Percentiles rank a stretch among this genome's conserved stretches.
Conservation (phyloP, 306 rosid species). For the Lathyrus aphaca region DNA sequence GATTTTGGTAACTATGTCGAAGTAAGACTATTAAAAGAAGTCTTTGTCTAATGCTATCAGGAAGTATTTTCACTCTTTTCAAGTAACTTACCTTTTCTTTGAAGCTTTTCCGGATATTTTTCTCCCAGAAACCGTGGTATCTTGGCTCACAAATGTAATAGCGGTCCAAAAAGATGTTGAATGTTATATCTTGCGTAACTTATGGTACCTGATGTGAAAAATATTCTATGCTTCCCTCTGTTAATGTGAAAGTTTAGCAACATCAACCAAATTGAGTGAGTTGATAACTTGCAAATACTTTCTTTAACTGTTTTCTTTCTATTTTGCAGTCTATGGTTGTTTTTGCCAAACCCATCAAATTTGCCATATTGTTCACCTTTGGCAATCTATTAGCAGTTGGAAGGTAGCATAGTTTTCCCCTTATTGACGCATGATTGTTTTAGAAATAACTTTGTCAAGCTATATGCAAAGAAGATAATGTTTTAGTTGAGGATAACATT, state of each 20-base stretch:
- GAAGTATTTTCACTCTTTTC: slow-evolving; percentile 4
- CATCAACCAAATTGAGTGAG: slow-evolving; percentile 22
- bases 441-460: slow-evolving; percentile 12
- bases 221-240: background rate
- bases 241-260: slow-evolving; percentile 2
- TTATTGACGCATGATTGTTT: slow-evolving; percentile 16
- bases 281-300: slow-evolving; percentile 29
- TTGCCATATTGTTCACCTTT: slow-evolving; percentile 81
- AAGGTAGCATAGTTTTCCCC: slow-evolving; percentile 63
- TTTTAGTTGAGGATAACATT: background rate
- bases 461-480: slow-evolving; percentile 4
- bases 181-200: background rate
- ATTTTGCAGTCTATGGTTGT: slow-evolving; percentile 83
- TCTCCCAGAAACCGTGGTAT: background rate
- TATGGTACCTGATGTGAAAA: background rate
- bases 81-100: background rate
- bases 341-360: slow-evolving; percentile 82
- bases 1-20: slow-evolving; percentile 1
- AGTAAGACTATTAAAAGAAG: background rate
- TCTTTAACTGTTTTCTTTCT: slow-evolving; percentile 30
- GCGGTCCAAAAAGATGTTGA: background rate
- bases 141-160: background rate
- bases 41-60: background rate
- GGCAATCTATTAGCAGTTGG: slow-evolving; percentile 94
- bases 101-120: background rate